Conservation (phyloP, 768 basidiomycete species). For the Multifurca ochricompacta region DNA sequence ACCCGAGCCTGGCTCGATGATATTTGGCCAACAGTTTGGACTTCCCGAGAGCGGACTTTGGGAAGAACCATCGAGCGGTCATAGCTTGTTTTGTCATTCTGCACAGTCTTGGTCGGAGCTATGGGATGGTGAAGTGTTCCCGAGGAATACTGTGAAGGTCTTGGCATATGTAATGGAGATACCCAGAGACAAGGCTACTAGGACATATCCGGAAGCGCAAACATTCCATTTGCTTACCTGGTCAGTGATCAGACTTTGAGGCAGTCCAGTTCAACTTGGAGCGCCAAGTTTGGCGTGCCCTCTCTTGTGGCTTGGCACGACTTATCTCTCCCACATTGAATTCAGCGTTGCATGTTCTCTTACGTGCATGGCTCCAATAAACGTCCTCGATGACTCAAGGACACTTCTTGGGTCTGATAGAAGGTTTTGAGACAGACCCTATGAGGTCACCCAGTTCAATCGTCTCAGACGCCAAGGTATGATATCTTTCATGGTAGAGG, state of each 20-base stretch:
- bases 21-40: constrained; percentile 37
- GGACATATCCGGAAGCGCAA: not conserved
- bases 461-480: not conserved
- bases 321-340: too few relatives aligned
- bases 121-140: constrained; percentile 22
- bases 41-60: constrained; percentile 28
- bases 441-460: not conserved
- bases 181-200: not conserved
- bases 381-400: not conserved
- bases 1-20: constrained; percentile 36
- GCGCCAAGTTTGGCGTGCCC: not conserved
- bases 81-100: constrained; percentile 12
- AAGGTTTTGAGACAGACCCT: not conserved
- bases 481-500: not conserved
- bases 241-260: not conserved
- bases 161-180: constrained; percentile 11
- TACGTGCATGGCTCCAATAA: not conserved
- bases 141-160: constrained; percentile 18
- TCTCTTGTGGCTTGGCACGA: not conserved
- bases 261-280: too few relatives aligned
- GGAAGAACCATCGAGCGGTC: constrained; percentile 10
- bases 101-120: constrained; percentile 18
- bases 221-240: not conserved
- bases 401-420: not conserved
- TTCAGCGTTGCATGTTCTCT: not conserved